A percentile compares a stretch with the other conserved stretches of the same genome.
These are phyloP conservation scores for Spathaspora sp. DNA, from an alignment of 1,139 yeast genomes.

Conservation along the genomic window DNA sequence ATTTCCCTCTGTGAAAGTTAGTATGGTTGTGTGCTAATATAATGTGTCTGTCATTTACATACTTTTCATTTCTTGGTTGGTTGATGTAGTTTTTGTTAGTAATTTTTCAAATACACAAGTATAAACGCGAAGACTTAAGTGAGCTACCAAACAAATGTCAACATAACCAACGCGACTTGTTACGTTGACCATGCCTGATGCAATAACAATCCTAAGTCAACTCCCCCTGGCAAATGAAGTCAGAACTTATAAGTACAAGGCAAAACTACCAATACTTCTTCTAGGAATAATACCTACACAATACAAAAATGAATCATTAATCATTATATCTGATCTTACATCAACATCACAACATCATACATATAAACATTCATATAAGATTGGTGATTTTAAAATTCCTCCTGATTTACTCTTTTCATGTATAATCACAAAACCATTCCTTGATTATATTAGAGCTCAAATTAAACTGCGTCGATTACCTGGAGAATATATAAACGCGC, in stretches of 20 bases:
- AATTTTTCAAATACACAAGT: neutral
- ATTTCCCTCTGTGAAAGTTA: neutral
- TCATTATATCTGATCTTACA: neutral
- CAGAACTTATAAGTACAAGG: neutral
- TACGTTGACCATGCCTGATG: neutral
- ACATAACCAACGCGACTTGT: neutral
- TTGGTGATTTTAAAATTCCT: neutral
- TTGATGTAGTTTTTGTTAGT: neutral
- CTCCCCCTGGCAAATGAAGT: neutral
- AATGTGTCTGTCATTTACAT: neutral
- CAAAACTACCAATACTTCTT: neutral
- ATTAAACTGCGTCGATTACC: neutral
- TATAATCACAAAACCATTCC: neutral
- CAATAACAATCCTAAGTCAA: neutral
- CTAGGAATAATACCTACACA: neutral
- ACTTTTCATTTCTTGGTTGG: conserved; percentile 4
- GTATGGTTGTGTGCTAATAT: neutral
- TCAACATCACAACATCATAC: neutral
- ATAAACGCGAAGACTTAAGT: neutral
- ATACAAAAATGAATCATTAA: neutral
- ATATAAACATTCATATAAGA: neutral
- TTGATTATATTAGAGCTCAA: neutral
- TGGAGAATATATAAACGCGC: neutral
- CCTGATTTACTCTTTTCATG: neutral
- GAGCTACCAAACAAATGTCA: neutral